Conservation (phyloP, 345 rosid species). For the Camelina hispida region DNA sequence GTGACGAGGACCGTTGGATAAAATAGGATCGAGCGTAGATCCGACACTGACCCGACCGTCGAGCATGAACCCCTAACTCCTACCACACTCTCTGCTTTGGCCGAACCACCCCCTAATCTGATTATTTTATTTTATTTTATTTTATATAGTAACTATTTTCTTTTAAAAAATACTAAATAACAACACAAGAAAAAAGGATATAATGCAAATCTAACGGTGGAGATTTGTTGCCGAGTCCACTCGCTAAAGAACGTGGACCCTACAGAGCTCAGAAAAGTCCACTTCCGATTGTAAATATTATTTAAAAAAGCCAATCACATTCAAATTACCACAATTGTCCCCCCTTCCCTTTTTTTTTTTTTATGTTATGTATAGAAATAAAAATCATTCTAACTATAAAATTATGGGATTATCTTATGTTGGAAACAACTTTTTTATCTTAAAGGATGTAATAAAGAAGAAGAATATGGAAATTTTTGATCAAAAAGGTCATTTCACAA, state of each 20-base stretch:
- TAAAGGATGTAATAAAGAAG: not conserved
- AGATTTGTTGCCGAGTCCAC: constrained; percentile 40
- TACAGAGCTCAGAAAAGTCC: constrained; percentile 28
- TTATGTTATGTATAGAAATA: no score
- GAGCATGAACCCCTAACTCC: constrained; percentile 45
- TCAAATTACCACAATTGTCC: constrained; percentile 12
- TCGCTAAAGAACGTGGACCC: constrained; percentile 31
- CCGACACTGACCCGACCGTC: constrained; percentile 65
- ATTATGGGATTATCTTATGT: no score
- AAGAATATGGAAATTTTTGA: no score
- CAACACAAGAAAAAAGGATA: not conserved
- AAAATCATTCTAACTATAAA: no score
- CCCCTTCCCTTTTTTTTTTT: no score
- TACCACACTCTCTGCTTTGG: constrained; percentile 50
- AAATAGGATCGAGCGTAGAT: constrained; percentile 34
- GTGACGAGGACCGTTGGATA: constrained; percentile 37
- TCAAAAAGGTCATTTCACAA: no score
- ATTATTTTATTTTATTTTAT: no score
- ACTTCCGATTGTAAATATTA: constrained; percentile 38
- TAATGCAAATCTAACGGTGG: constrained; percentile 49
- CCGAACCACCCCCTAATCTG: constrained; percentile 28
- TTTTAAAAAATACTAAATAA: not conserved
- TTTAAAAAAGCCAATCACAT: constrained; percentile 4
- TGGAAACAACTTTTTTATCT: no score
- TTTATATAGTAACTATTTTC: no score